These are phyloP conservation scores for Pinus albicaulis DNA, from an alignment of 75 land plant genomes.

Conservation along the genomic window DNA sequence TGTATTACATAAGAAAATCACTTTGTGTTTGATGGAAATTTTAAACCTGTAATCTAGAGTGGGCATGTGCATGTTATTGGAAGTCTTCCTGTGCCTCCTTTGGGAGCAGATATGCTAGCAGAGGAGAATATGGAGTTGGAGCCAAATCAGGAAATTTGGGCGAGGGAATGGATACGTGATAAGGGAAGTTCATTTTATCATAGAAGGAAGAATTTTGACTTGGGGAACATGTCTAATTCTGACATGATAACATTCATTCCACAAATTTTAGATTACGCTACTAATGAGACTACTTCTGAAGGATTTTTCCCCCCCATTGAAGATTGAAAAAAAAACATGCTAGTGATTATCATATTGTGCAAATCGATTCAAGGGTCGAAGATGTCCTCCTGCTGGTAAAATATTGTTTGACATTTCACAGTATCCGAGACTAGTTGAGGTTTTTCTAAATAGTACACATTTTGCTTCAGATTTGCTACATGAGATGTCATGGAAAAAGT, in stretches of 20 bases:
- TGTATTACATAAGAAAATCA: slow-evolving; percentile 84
- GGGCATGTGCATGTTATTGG: slow-evolving; percentile 97
- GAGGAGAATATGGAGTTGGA: slow-evolving; percentile 48
- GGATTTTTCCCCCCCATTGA: slow-evolving; percentile 7
- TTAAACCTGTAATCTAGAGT: slow-evolving; percentile 85
- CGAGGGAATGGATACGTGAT: slow-evolving; percentile 52
- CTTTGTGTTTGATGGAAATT: slow-evolving; percentile 90
- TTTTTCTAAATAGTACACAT: slow-evolving; percentile 25
- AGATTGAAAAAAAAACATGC: neutral
- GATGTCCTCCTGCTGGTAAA: slow-evolving; percentile 37
- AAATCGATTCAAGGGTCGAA: slow-evolving; percentile 44
- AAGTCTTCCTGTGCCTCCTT: slow-evolving; percentile 80
- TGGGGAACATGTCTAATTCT: slow-evolving; percentile 24
- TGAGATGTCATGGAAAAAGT: slow-evolving; percentile 25
- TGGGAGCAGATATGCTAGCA: slow-evolving; percentile 29
- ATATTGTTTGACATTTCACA: slow-evolving; percentile 14
- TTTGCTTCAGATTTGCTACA: slow-evolving; percentile 23
- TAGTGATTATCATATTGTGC: slow-evolving; percentile 13
- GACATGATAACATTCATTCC: slow-evolving; percentile 3
- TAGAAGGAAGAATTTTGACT: slow-evolving; percentile 48
- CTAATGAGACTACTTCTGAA: slow-evolving; percentile 22
- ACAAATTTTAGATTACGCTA: neutral
- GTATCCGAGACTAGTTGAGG: slow-evolving; percentile 34
- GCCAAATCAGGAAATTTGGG: slow-evolving; percentile 25
- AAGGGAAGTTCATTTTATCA: slow-evolving; percentile 32